phyloP scores from a whole-genome alignment of 768 basidiomycete species.

The Pulveroboletus sp. region DNA sequence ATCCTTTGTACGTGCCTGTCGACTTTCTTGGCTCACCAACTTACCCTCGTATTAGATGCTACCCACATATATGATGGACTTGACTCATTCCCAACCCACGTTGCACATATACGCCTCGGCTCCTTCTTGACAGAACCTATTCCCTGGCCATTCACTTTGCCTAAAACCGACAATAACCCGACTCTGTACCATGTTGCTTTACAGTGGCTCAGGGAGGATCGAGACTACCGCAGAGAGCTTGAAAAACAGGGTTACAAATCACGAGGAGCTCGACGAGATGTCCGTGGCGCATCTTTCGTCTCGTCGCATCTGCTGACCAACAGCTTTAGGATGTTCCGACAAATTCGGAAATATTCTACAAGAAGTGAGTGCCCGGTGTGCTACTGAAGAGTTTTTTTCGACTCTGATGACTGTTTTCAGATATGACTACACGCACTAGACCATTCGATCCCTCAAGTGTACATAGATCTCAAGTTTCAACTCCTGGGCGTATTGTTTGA shows the following conservation, averaged over 20 bases:
- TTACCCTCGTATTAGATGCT: slow-evolving; percentile 53
- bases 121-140: slow-evolving; percentile 61
- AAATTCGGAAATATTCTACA: slow-evolving; percentile 83
- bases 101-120: slow-evolving; percentile 89
- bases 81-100: slow-evolving; percentile 85
- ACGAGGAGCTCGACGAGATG: slow-evolving; percentile 57
- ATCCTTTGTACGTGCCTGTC: slow-evolving; percentile 62
- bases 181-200: slow-evolving; percentile 71
- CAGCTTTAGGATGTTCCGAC: slow-evolving; percentile 49
- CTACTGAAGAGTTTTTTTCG: not conserved
- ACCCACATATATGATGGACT: slow-evolving; percentile 98
- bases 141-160: slow-evolving; percentile 56
- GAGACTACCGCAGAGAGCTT: slow-evolving; percentile 55
- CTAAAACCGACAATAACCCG: slow-evolving; percentile 18
- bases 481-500: slow-evolving; percentile 11
- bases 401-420: slow-evolving; percentile 26
- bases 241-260: slow-evolving; percentile 55
- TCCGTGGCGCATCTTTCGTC: slow-evolving; percentile 27
- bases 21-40: not conserved
- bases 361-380: slow-evolving; percentile 48
- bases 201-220: slow-evolving; percentile 84
- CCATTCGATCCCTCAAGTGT: slow-evolving; percentile 16
- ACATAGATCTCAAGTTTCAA: slow-evolving; percentile 7
- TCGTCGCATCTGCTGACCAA: slow-evolving; percentile 2
- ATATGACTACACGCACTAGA: slow-evolving; percentile 46